Percentiles rank a stretch among this genome's conserved stretches.
These are phyloP conservation scores for Hysterium pulicare DNA, from an alignment of 2,329 filamentous ascomycete species.

Conservation along the genomic window DNA sequence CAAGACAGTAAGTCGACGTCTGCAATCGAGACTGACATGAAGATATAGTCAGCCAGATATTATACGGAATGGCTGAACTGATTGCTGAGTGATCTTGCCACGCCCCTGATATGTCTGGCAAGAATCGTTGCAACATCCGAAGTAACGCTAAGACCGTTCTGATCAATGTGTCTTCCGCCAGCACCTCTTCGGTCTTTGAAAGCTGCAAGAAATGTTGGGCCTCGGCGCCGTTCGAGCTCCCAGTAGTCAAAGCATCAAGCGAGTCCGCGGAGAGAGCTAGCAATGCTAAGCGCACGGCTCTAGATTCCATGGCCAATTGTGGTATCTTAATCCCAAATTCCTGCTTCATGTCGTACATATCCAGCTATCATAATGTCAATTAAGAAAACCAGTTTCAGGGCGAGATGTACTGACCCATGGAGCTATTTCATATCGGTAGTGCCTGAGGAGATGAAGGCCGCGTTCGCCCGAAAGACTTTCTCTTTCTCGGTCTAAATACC, in stretches of 20 bases:
- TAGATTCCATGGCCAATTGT: constrained; percentile 45
- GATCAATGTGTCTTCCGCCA: too few species aligned
- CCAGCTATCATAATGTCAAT: constrained; percentile 39
- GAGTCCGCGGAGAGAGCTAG: constrained; percentile 48
- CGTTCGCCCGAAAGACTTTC: constrained; percentile 6
- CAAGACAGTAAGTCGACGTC: too few species aligned
- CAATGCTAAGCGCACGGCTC: constrained; percentile 48
- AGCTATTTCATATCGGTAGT: constrained; percentile 53
- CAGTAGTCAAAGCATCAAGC: constrained; percentile 25
- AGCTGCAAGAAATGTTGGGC: constrained; percentile 26
- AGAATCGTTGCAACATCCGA: too few species aligned
- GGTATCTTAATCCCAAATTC: constrained; percentile 53
- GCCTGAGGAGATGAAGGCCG: constrained; percentile 34
- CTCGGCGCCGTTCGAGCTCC: constrained; percentile 48
- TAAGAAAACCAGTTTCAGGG: neutral
- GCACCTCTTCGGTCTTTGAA: neutral
- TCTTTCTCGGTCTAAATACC: too few species aligned
- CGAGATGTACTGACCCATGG: constrained; percentile 43
- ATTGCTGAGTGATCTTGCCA: too few species aligned
- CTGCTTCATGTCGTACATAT: constrained; percentile 55
- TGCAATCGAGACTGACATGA: too few species aligned
- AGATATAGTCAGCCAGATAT: too few species aligned
- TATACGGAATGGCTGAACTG: too few species aligned
- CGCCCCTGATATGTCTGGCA: too few species aligned
- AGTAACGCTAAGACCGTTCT: too few species aligned